A percentile compares a stretch with the other conserved stretches of the same genome.
These are phyloP conservation scores for Raphanus sativus DNA, from an alignment of 345 rosid genomes.

Conservation along the genomic window DNA sequence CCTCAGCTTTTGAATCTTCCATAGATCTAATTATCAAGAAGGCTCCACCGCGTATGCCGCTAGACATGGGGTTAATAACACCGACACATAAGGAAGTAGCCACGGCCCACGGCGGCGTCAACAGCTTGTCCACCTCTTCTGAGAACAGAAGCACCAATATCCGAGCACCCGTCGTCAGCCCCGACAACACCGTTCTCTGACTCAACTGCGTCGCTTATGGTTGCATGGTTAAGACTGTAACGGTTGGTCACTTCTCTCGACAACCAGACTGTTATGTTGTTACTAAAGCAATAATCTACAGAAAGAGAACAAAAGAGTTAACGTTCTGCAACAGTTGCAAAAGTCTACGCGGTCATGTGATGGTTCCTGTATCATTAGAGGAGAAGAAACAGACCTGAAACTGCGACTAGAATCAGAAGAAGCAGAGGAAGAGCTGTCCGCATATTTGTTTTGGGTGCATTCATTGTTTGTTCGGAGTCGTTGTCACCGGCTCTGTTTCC, in stretches of 20 bases:
- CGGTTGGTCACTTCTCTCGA: slow-evolving; percentile 26
- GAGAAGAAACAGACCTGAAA: too few relatives aligned
- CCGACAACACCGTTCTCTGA: slow-evolving; percentile 91
- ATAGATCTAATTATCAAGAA: slow-evolving; percentile 80
- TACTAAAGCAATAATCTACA: slow-evolving; percentile 46
- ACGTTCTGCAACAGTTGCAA: too few relatives aligned
- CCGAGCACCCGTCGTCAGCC: slow-evolving; percentile 87
- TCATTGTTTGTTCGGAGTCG: too few relatives aligned
- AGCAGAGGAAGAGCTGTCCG: too few relatives aligned
- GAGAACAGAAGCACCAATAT: slow-evolving; percentile 72
- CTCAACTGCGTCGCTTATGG: slow-evolving; percentile 46
- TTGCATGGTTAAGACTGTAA: slow-evolving; percentile 24
- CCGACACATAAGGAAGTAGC: slow-evolving; percentile 75
- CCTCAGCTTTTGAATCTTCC: slow-evolving; percentile 47
- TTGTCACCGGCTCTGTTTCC: too few relatives aligned
- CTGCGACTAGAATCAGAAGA: too few relatives aligned
- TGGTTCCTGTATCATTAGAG: too few relatives aligned
- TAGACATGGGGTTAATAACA: slow-evolving; percentile 76
- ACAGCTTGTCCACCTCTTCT: slow-evolving; percentile 87
- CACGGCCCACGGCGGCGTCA: slow-evolving; percentile 91
- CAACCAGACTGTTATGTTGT: slow-evolving; percentile 32
- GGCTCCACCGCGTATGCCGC: slow-evolving; percentile 94
- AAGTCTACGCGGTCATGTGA: too few relatives aligned
- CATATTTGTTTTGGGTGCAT: too few relatives aligned
- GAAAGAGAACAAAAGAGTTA: too few relatives aligned